Conservation (phyloP, 192 early-diverging fungal species). For the Spizellomyces punctatus region DNA sequence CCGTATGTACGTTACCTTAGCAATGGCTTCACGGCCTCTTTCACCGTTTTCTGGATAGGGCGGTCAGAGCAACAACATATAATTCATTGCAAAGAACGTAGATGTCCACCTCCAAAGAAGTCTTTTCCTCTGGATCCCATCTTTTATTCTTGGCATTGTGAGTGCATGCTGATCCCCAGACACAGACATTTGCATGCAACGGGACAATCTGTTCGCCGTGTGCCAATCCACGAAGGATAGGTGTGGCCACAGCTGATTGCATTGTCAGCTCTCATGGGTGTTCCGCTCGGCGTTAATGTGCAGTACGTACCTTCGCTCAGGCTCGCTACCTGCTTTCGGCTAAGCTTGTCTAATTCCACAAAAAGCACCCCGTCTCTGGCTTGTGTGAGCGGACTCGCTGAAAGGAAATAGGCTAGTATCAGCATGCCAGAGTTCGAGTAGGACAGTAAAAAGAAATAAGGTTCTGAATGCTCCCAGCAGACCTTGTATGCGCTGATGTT, state of each 20-base stretch:
- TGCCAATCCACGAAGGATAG: no score
- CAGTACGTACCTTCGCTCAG: conserved; percentile 2
- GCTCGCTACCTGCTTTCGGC: neutral
- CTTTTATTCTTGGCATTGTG: neutral
- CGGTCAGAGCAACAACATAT: no score
- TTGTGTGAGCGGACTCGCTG: neutral
- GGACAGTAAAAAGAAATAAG: no score
- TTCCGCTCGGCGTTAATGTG: neutral
- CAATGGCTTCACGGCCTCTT: neutral
- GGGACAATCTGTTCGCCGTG: neutral
- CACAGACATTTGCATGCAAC: neutral
- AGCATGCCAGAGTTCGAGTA: no score
- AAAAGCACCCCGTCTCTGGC: conserved; percentile 12
- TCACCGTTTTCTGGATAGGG: no score
- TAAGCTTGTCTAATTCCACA: conserved; percentile 7
- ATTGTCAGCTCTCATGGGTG: no score
- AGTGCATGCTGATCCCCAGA: neutral
- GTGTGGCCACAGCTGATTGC: no score
- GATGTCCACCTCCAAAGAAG: no score
- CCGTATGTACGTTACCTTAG: neutral
- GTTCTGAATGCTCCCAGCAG: neutral
- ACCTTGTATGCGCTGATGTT: conserved; percentile 3
- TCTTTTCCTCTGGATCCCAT: no score
- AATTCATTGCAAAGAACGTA: no score
- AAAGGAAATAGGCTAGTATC: neutral